Conservation (phyloP, 176 grass and related monocot genomes). For the Rhynchospora pubera region DNA sequence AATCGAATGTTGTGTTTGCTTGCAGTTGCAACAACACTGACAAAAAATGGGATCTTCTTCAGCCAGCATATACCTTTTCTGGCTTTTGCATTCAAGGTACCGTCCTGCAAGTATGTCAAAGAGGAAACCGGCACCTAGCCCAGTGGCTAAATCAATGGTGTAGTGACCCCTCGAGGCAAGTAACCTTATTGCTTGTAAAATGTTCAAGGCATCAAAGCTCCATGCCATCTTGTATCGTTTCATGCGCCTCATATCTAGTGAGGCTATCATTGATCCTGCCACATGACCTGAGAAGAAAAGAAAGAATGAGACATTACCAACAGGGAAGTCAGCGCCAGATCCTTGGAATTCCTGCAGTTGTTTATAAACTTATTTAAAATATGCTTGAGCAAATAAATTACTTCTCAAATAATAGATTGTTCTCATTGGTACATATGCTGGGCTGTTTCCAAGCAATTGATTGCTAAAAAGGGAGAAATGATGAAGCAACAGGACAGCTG, state of each 20-base stretch:
- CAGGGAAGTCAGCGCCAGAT: conserved; percentile 79
- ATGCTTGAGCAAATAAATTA: neutral
- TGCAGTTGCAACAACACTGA: conserved; percentile 10
- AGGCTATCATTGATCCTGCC: conserved; percentile 68
- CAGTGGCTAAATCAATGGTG: conserved; percentile 83
- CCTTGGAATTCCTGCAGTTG: conserved; percentile 55
- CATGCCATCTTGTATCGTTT: conserved; percentile 41
- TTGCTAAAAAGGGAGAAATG: too few species aligned
- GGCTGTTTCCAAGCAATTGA: too few species aligned
- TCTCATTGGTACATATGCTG: too few species aligned
- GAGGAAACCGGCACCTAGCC: conserved; percentile 63
- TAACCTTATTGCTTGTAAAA: conserved; percentile 60
- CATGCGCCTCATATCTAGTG: conserved; percentile 69
- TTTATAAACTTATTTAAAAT: neutral
- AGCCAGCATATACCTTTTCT: neutral
- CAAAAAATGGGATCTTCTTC: neutral
- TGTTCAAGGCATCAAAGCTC: conserved; percentile 66
- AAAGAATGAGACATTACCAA: conserved; percentile 96
- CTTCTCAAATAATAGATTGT: neutral
- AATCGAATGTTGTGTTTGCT: neutral
- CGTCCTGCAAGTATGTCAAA: conserved; percentile 58
- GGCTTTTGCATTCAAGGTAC: conserved; percentile 52
- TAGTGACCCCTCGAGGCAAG: conserved; percentile 89
- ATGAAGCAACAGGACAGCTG: too few species aligned
- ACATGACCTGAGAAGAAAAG: conserved; percentile 97